phyloP scores from a whole-genome alignment of 179 eudicot genomes.

The Silene vulgaris region DNA sequence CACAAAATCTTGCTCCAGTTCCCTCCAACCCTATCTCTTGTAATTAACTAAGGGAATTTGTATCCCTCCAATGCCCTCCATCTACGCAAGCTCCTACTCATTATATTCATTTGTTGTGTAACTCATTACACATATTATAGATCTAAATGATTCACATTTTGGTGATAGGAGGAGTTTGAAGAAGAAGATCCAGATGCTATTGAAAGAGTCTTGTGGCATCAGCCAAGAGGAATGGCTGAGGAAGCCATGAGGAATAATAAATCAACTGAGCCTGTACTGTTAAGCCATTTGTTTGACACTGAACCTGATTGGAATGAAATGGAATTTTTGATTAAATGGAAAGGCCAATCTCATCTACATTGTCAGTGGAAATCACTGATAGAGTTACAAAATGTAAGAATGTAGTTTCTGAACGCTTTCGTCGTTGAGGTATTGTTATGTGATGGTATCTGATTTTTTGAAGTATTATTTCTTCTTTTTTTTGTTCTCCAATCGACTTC shows the following conservation, averaged over 20 bases:
- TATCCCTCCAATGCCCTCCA: not conserved
- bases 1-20: not conserved
- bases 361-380: slow-evolving; percentile 80
- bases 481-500: slow-evolving; percentile 26
- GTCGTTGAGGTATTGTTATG: not conserved
- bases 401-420: not conserved
- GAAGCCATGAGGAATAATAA: slow-evolving; percentile 68
- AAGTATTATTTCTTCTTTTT: not conserved
- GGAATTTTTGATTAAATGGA: slow-evolving; percentile 95
- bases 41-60: not conserved
- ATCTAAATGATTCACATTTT: not conserved
- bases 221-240: slow-evolving; percentile 89
- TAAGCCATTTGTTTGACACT: slow-evolving; percentile 70
- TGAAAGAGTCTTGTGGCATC: slow-evolving; percentile 97
- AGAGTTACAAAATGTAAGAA: slow-evolving; percentile 82
- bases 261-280: slow-evolving; percentile 65
- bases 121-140: not conserved
- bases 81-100: not conserved
- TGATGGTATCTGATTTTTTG: not conserved
- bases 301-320: slow-evolving; percentile 85
- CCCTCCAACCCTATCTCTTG: not conserved
- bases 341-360: slow-evolving; percentile 94
- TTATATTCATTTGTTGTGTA: not conserved
- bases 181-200: slow-evolving; percentile 87
- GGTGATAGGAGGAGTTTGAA: slow-evolving; percentile 68